These are phyloP conservation scores for Nakataea oryzae DNA, from an alignment of 2,329 filamentous ascomycete species.

Conservation along the genomic window DNA sequence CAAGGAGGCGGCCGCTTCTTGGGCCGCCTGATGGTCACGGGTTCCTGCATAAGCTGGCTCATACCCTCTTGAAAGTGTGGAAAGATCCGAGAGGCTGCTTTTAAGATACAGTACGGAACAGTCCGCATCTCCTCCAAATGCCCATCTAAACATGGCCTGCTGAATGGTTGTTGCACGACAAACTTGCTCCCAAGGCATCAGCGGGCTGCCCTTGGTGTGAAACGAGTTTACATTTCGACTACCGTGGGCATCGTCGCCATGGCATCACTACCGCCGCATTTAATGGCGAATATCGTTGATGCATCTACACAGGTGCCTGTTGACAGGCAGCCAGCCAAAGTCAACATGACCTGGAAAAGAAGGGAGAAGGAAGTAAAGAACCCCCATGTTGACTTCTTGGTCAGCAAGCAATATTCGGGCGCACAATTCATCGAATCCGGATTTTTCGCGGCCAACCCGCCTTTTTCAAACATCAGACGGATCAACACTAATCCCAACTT, in stretches of 20 bases:
- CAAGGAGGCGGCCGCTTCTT: background rate
- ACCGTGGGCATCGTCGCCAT: background rate
- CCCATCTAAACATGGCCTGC: background rate
- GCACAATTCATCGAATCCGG: too few relatives aligned
- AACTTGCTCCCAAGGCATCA: too few relatives aligned
- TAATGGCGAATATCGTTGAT: background rate
- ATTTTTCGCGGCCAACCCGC: background rate
- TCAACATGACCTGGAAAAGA: background rate
- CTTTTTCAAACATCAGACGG: background rate
- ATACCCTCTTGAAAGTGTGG: background rate
- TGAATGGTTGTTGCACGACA: too few relatives aligned
- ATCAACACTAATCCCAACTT: background rate
- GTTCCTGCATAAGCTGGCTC: background rate
- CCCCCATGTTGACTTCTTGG: too few relatives aligned
- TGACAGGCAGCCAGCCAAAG: background rate
- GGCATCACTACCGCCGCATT: too few relatives aligned
- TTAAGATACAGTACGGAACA: background rate
- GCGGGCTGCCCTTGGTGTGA: too few relatives aligned
- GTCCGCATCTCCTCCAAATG: background rate
- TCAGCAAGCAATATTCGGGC: background rate
- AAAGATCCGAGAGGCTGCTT: background rate
- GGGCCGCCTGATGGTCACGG: background rate
- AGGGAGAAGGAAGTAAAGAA: background rate
- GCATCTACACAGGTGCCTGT: background rate
- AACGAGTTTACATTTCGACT: background rate